A percentile compares a stretch with the other conserved stretches of the same genome.
Conservation (phyloP, 768 basidiomycete species). For the Podaxis carcinomalis region DNA sequence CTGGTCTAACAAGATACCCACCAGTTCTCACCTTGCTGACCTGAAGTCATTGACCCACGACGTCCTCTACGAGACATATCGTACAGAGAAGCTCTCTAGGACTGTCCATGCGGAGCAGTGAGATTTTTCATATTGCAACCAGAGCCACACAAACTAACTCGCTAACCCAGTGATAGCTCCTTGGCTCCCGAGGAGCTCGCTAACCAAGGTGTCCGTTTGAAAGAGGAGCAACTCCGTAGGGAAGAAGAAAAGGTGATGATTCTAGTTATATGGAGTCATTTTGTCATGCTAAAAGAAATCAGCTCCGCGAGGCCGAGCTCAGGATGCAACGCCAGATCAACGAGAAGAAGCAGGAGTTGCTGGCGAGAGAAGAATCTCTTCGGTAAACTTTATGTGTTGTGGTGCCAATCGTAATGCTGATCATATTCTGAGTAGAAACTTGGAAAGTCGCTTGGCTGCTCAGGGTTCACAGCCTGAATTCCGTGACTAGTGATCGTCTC, state of each 20-base stretch:
- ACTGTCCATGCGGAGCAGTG: conserved; percentile 81
- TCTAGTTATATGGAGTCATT: not conserved
- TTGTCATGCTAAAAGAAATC: conserved; percentile 13
- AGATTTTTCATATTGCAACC: conserved; percentile 18
- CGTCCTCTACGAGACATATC: conserved; percentile 92
- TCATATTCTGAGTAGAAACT: conserved; percentile 47
- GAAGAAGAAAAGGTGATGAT: conserved; percentile 87
- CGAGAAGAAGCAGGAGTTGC: conserved; percentile 92
- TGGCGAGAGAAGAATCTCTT: conserved; percentile 95
- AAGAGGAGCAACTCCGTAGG: conserved; percentile 95
- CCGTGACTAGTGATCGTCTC: conserved; percentile 47
- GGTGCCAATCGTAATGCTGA: conserved; percentile 7
- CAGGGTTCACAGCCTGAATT: conserved; percentile 83
- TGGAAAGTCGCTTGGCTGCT: conserved; percentile 87
- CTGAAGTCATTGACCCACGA: conserved; percentile 94
- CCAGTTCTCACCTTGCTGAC: conserved; percentile 90
- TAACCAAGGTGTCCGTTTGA: conserved; percentile 93
- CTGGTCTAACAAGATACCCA: conserved; percentile 9
- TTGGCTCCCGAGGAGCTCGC: conserved; percentile 96
- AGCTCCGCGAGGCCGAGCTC: conserved; percentile 96
- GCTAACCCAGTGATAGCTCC: conserved; percentile 63
- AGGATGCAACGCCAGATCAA: conserved; percentile 98
- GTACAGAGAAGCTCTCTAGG: conserved; percentile 94
- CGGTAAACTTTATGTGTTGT: conserved; percentile 40
- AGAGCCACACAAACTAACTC: conserved; percentile 19